Base-by-base conservation (phyloP, 202 grass and related monocot genomes). In the Setaria viridis region DNA sequence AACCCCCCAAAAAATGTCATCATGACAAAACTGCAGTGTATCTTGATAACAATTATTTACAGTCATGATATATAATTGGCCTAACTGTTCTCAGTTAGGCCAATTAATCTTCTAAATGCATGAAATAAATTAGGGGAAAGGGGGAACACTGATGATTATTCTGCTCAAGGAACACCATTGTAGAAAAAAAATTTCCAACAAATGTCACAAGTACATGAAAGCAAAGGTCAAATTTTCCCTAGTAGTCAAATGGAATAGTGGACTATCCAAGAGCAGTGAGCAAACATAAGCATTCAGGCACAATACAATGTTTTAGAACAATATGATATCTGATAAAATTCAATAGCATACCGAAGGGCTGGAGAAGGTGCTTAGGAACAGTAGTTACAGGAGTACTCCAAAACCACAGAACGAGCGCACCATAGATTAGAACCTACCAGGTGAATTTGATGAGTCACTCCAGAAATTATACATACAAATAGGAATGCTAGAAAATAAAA, bases 351-450 rank as follows among this genome's bases (percentile, higher is more conserved):
- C 93, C 95, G 29, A 98, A 98, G 43, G 95, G 93, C 67, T 98
- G 95, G 67, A 98, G 69, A 77, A 98, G 88, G 85, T 96, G 91
- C 60, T 96, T 62, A 66, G 97, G 93, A 76, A 96, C 88, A 59
- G 87, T 90, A 63, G 97, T 82, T 54, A 99, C 86, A 51, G 91
- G 93, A 78, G 51, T 50, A 49, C 92, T 89, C 97, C 93, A 99
- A 78, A 93, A 99, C 67, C 16, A 88, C 72, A 91, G 79, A 76
- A 87, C 19, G 46, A 99, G 85, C 34, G 33, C 6, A 68, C 66
- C 80, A 84, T 93, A 96, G 20, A 93, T 74, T 67, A 96, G 56
- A 50, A 93, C 93, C 97, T 99, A 88, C 32, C 25, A 75, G 43
- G 78, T 32, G 19, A 80, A 88, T 87, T 76, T 84, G 59, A 86